These are phyloP conservation scores for Psilocybe cubensis DNA, from an alignment of 768 basidiomycete genomes.

Conservation along the genomic window DNA sequence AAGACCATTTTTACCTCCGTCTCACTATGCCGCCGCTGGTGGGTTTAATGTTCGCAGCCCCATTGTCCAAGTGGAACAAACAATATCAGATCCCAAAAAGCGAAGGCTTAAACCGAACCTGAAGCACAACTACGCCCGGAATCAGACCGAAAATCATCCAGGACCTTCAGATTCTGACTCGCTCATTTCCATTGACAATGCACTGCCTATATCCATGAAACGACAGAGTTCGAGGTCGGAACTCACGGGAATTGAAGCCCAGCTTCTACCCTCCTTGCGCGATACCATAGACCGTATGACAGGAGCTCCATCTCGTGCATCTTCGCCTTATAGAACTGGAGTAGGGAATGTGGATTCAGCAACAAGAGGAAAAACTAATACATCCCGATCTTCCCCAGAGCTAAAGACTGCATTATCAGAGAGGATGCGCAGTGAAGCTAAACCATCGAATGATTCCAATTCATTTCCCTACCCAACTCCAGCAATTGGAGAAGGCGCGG, in stretches of 20 bases:
- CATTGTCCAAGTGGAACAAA: background rate
- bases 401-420: background rate
- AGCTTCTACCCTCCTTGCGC: conserved; percentile 68
- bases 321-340: conserved; percentile 4
- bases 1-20: conserved; percentile 52
- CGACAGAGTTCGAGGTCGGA: conserved; percentile 46
- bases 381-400: conserved; percentile 11
- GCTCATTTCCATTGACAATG: conserved; percentile 8
- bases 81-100: background rate
- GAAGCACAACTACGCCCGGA: background rate
- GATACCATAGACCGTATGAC: conserved; percentile 82
- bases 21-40: conserved; percentile 59
- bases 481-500: background rate
- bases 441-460: conserved; percentile 4
- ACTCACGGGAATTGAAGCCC: conserved; percentile 63
- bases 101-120: background rate
- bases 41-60: conserved; percentile 30
- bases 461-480: conserved; percentile 1
- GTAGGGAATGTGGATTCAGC: background rate
- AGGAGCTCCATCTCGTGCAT: conserved; percentile 43
- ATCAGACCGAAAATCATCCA: background rate
- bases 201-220: conserved; percentile 6
- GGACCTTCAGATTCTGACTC: conserved; percentile 13
- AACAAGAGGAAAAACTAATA: background rate
- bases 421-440: background rate